Base-by-base conservation (phyloP, 2,329 filamentous ascomycete genomes). In the Diaporthe caulivora region DNA sequence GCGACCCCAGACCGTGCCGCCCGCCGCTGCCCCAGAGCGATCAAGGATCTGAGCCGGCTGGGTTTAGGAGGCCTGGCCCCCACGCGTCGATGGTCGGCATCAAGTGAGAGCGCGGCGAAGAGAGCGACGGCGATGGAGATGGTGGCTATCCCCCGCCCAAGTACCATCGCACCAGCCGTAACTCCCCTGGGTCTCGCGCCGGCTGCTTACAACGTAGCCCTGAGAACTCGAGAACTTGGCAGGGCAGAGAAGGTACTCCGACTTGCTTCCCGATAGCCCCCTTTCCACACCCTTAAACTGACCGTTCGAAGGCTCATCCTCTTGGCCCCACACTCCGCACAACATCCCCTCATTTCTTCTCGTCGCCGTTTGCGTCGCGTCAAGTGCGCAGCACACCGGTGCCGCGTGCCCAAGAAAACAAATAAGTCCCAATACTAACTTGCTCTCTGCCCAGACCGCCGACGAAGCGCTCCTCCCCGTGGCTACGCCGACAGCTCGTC, bases 101-200 rank as follows among this genome's bases (percentile, higher is more conserved):
- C n/a, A 70, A 71, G 68, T 42, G 55, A 15, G 34, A 42, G 37
- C 68, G 31, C 1, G n/a, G 44, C 21, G 44, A 67, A 37, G 44
- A 24, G 11, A 60, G 37, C 21, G 68, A 62, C 7, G 29, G 34
- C 24, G 55, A 62, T 3, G 9, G n/a, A 53, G 62, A 65, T 11
- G 54, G 9, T 17, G 31, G 15, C 31, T 13, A 13, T 13, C n/a
- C 42, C 6, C 7, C 54, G n/a, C n/a, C n/a, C n/a, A 62, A 71
- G 31, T 62, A 42, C 34, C 29, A 42, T 13, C 68, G 24, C 13
- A 53, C 24, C 4, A 26, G 29, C 13, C 31, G 1, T 26, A 29
- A 26, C 13, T 24, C 37, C 31, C 62, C n/a, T 67, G 62, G 47
- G 17, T 53, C 47, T 67, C 62, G 47, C 31, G 31, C 47, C 29